Conservation (phyloP, 129 eudicot genomes). For the Flaveria brownii region DNA sequence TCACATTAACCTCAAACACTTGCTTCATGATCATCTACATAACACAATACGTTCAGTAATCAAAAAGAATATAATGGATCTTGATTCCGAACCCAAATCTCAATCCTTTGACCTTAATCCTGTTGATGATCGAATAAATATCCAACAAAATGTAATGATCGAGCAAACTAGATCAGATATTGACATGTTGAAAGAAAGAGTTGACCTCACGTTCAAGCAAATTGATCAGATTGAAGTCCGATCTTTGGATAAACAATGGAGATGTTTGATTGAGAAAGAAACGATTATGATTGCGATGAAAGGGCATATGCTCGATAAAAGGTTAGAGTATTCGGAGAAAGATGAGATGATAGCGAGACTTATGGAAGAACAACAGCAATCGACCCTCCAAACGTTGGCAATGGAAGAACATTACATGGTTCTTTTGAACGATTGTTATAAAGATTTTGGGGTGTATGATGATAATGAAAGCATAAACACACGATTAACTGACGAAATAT, state of each 20-base stretch:
- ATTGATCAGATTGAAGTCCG: constrained; percentile 45
- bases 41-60: constrained; percentile 39
- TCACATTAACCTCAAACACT: constrained; percentile 44
- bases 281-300: constrained; percentile 29
- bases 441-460: constrained; percentile 29
- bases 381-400: constrained; percentile 27
- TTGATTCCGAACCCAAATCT: no score
- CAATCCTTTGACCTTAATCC: no score
- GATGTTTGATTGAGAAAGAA: constrained; percentile 57
- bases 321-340: constrained; percentile 21
- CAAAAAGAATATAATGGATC: constrained; percentile 40
- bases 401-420: constrained; percentile 49
- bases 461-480: constrained; percentile 6
- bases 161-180: constrained; percentile 57
- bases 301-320: constrained; percentile 43
- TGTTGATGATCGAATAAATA: constrained; percentile 20
- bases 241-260: constrained; percentile 52
- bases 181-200: constrained; percentile 47
- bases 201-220: constrained; percentile 52
- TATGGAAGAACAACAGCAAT: constrained; percentile 32
- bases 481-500: constrained; percentile 23
- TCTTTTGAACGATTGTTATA: constrained; percentile 38
- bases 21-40: constrained; percentile 49
- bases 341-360: constrained; percentile 47
- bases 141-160: constrained; percentile 37